These are phyloP conservation scores for Daldinia bambusicola DNA, from an alignment of 495 filamentous ascomycete species.

Conservation along the genomic window DNA sequence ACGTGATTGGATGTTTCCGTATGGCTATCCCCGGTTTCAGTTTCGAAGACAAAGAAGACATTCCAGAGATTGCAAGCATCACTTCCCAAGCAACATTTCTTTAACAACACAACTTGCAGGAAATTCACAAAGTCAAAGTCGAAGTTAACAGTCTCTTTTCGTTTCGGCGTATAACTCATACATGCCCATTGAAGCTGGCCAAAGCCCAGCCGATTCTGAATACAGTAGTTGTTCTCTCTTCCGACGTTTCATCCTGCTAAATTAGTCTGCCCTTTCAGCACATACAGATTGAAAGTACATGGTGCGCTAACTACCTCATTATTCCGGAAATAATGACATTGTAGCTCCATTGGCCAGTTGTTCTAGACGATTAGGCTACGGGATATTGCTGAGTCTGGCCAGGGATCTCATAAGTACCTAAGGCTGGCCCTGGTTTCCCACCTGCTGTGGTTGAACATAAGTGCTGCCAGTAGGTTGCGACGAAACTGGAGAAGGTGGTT, in stretches of 20 bases:
- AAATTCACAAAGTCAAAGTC: constrained; percentile 15
- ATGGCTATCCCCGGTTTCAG: constrained; percentile 40
- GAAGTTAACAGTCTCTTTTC: constrained; percentile 10
- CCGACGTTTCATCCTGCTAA: neutral
- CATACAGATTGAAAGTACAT: neutral
- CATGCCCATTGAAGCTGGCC: neutral
- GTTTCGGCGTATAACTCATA: neutral
- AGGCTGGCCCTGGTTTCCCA: constrained; percentile 26
- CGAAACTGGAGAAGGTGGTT: constrained; percentile 38
- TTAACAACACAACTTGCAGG: constrained; percentile 6
- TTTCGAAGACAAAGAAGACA: constrained; percentile 19
- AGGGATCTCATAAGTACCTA: constrained; percentile 35
- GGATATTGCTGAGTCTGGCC: constrained; percentile 23
- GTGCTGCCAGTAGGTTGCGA: constrained; percentile 36
- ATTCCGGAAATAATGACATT: neutral
- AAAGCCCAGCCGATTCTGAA: neutral
- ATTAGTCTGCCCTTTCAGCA: neutral
- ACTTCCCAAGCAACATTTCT: constrained; percentile 1
- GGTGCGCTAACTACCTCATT: neutral
- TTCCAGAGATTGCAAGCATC: constrained; percentile 39
- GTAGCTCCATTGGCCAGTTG: neutral
- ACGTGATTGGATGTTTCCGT: constrained; percentile 45
- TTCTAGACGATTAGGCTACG: neutral
- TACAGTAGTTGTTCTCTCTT: neutral
- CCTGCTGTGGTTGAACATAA: constrained; percentile 37